Evolutionary conservation across 2,329 filamentous ascomycete species (phyloP).

Genomic region (Verticillium klebahnii): DNA sequence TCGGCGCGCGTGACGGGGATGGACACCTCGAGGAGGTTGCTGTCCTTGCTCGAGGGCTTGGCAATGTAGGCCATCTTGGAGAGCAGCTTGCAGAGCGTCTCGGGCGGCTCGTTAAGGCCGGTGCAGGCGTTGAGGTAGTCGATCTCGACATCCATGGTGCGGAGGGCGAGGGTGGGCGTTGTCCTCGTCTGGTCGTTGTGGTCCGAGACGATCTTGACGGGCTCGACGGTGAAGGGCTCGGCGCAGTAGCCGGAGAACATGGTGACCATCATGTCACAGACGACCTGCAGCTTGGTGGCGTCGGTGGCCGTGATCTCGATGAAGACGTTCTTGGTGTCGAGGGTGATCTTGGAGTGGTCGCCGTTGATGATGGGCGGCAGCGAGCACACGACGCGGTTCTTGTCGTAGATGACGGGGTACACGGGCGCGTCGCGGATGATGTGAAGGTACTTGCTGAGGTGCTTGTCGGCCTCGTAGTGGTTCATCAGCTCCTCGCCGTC

Average conservation of each 20-base stretch:
- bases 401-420: slow-evolving; percentile 94
- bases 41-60: slow-evolving; percentile 63
- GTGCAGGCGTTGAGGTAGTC: slow-evolving; percentile 94
- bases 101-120: slow-evolving; percentile 70
- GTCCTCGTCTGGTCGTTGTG: slow-evolving; percentile 83
- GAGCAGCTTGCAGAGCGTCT: slow-evolving; percentile 73
- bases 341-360: slow-evolving; percentile 91
- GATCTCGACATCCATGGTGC: slow-evolving; percentile 75
- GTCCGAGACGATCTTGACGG: slow-evolving; percentile 84
- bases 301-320: slow-evolving; percentile 97
- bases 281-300: slow-evolving; percentile 92
- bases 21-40: slow-evolving; percentile 72
- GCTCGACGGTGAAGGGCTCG: slow-evolving; percentile 89
- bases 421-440: slow-evolving; percentile 92
- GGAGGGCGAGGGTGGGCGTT: slow-evolving; percentile 74
- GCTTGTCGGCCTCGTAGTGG: slow-evolving; percentile 93
- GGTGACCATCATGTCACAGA: slow-evolving; percentile 89
- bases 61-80: slow-evolving; percentile 87
- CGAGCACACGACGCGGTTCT: slow-evolving; percentile 81
- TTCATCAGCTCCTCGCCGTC: slow-evolving; percentile 83
- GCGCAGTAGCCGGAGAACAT: slow-evolving; percentile 95
- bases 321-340: slow-evolving; percentile 88
- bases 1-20: slow-evolving; percentile 89
- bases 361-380: slow-evolving; percentile 97
- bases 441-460: slow-evolving; percentile 83